phyloP scores from a whole-genome alignment of 768 basidiomycete genomes.

The Fibroporia radiculosa region DNA sequence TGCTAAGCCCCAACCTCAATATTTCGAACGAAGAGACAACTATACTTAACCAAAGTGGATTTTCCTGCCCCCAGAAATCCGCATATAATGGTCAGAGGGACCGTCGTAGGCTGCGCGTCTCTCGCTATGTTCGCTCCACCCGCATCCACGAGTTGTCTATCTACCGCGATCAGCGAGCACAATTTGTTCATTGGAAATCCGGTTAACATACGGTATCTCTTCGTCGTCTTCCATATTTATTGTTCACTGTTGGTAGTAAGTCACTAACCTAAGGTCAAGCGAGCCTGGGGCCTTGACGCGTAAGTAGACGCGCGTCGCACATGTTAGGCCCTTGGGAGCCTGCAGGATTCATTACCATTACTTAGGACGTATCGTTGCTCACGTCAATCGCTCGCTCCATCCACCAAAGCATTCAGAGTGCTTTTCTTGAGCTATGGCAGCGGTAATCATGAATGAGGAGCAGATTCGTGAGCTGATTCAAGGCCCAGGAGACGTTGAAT shows the following conservation, averaged over 20 bases:
- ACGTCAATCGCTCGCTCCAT: no score
- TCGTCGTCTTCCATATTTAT: conserved; percentile 46
- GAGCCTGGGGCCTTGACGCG: no score
- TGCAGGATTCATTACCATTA: no score
- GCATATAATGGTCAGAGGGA: conserved; percentile 90
- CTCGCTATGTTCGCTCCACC: conserved; percentile 2
- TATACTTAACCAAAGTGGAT: conserved; percentile 78
- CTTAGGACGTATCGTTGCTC: no score
- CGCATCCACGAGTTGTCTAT: background rate
- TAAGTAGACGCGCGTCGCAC: no score
- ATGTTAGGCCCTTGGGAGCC: no score
- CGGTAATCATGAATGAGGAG: conserved; percentile 17
- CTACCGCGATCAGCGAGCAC: background rate
- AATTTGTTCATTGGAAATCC: background rate
- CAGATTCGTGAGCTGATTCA: conserved; percentile 57
- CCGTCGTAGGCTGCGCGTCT: conserved; percentile 24
- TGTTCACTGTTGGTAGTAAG: no score
- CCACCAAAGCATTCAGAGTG: background rate
- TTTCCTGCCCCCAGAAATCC: conserved; percentile 96
- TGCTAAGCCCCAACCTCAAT: no score
- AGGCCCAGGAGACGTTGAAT: conserved; percentile 77
- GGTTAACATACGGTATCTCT: conserved; percentile 46
- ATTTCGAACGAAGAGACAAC: background rate
- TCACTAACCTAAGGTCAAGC: no score
- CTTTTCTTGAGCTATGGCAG: background rate